Conservation (phyloP, 2,329 filamentous ascomycete genomes). For the Aspergillus tubingensis region DNA sequence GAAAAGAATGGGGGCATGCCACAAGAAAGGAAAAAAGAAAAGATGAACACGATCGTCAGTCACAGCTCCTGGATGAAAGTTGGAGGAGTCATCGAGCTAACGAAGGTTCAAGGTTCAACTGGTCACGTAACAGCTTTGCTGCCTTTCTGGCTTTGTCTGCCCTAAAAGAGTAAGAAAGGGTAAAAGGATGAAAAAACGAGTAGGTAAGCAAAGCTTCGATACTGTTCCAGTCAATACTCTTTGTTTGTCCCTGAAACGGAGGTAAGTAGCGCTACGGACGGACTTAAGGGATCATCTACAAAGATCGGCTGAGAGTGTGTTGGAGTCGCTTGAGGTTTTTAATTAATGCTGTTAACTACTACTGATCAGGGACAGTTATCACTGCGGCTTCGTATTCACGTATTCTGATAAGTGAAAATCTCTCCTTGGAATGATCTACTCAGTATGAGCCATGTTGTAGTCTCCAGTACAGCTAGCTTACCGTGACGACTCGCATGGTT, state of each 20-base stretch:
- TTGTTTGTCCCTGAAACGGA: too few relatives aligned
- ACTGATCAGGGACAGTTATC: too few relatives aligned
- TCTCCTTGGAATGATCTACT: too few relatives aligned
- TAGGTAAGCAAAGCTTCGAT: background rate
- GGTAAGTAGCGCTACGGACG: background rate
- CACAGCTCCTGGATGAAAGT: background rate
- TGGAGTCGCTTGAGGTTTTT: too few relatives aligned
- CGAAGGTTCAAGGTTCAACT: background rate
- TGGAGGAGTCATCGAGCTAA: background rate
- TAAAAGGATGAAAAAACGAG: background rate
- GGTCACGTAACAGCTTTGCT: constrained; percentile 3
- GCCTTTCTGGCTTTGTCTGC: background rate
- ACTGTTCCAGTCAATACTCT: too few relatives aligned
- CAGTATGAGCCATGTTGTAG: too few relatives aligned
- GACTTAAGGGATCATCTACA: background rate
- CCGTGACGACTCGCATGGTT: too few relatives aligned
- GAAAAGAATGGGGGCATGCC: background rate
- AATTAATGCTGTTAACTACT: too few relatives aligned
- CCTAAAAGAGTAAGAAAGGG: background rate
- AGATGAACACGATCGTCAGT: background rate
- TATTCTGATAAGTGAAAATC: too few relatives aligned
- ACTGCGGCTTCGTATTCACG: too few relatives aligned
- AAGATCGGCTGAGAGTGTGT: background rate
- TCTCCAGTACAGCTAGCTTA: too few relatives aligned
- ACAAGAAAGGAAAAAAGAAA: background rate